phyloP scores from a whole-genome alignment of 768 basidiomycete genomes.

The Calocybe indica region DNA sequence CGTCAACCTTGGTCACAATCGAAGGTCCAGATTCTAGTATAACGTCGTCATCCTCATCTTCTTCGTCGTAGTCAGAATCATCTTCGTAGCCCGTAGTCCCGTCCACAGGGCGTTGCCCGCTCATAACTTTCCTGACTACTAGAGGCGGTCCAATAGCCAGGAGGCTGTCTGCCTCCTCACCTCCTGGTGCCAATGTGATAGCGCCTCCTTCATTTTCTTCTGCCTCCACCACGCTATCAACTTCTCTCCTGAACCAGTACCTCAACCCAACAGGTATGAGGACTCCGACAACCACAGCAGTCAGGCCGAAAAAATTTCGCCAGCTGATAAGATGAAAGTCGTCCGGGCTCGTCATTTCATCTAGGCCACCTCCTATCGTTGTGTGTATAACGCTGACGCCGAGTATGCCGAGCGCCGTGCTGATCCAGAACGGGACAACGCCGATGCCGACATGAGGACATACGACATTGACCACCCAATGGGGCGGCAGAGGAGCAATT shows the following conservation, averaged over 20 bases:
- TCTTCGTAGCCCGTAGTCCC: constrained; percentile 1
- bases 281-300: constrained; percentile 86
- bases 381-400: constrained; percentile 94
- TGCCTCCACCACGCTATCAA: constrained; percentile 32
- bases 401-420: constrained; percentile 85
- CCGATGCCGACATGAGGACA: constrained; percentile 91
- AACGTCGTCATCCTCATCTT: constrained; percentile 47
- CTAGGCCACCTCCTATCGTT: constrained; percentile 87
- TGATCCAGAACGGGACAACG: constrained; percentile 81
- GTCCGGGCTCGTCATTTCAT: constrained; percentile 90
- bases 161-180: constrained; percentile 35
- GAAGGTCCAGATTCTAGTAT: constrained; percentile 73
- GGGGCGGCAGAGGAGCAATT: constrained; percentile 91
- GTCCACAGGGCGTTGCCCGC: constrained; percentile 24
- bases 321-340: constrained; percentile 94
- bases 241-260: constrained; percentile 71
- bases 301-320: constrained; percentile 82
- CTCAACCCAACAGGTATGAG: constrained; percentile 88
- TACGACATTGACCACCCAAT: constrained; percentile 93
- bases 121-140: constrained; percentile 34
- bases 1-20: constrained; percentile 18
- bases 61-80: constrained; percentile 15
- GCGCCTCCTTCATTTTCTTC: constrained; percentile 22
- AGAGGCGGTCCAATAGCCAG: constrained; percentile 52
- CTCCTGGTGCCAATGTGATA: constrained; percentile 11